Evolutionary conservation across 345 rosid species (phyloP).

Genomic region (Theobroma cacao): DNA sequence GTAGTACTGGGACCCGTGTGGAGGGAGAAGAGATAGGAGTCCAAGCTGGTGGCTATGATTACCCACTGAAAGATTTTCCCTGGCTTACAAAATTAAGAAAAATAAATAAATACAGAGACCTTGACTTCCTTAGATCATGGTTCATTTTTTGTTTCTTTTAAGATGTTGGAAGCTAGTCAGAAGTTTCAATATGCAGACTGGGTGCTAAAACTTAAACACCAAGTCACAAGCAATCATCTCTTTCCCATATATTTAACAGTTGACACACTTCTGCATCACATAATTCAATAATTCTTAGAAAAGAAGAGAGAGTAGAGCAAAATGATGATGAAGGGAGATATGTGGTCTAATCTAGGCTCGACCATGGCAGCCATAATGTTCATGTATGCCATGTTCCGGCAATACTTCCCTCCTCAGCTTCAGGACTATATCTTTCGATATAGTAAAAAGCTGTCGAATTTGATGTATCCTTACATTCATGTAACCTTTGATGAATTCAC

Average conservation of each 20-base stretch:
- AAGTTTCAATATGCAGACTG: not conserved
- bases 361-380: slow-evolving; percentile 37
- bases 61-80: not conserved
- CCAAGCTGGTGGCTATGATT: not conserved
- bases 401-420: slow-evolving; percentile 47
- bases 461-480: slow-evolving; percentile 44
- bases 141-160: not conserved
- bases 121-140: not conserved
- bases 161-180: not conserved
- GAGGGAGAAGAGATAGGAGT: not conserved
- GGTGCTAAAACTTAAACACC: not conserved
- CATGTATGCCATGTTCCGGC: slow-evolving; percentile 42
- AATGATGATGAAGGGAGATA: slow-evolving; percentile 18
- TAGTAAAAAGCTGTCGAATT: slow-evolving; percentile 24
- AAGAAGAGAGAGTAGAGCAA: not conserved
- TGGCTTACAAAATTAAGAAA: not conserved
- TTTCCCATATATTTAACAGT: not conserved
- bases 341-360: slow-evolving; percentile 26
- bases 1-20: too few species aligned
- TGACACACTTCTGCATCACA: not conserved
- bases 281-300: not conserved
- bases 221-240: not conserved
- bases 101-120: not conserved
- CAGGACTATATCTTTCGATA: slow-evolving; percentile 21
- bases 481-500: slow-evolving; percentile 44